phyloP scores from a whole-genome alignment of 192 early-diverging fungal species.

The Podila verticillata region DNA sequence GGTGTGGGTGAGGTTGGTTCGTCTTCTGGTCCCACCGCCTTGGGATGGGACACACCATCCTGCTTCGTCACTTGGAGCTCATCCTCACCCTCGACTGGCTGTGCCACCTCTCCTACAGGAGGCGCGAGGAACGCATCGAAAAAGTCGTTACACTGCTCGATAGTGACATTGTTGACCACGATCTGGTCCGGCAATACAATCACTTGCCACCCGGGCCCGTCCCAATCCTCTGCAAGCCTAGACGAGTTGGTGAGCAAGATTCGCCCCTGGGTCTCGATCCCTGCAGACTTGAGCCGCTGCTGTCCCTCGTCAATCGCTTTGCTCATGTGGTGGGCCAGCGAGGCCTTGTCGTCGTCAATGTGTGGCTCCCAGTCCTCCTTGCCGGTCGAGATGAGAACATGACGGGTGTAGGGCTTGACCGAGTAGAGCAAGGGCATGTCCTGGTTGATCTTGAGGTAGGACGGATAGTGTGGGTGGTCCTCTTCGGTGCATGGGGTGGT shows the following conservation, averaged over 20 bases:
- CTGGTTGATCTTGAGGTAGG: slow-evolving; percentile 60
- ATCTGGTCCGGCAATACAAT: slow-evolving; percentile 35
- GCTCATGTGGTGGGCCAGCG: slow-evolving; percentile 52
- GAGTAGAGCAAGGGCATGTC: slow-evolving; percentile 52
- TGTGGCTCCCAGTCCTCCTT: slow-evolving; percentile 58
- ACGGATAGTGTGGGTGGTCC: slow-evolving; percentile 57
- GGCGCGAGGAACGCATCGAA: slow-evolving; percentile 38
- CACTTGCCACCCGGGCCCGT: slow-evolving; percentile 43
- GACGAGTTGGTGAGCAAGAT: slow-evolving; percentile 35
- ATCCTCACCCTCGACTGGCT: background rate
- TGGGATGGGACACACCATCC: background rate
- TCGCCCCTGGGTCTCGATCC: background rate
- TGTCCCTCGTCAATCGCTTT: slow-evolving; percentile 38
- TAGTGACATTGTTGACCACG: slow-evolving; percentile 36
- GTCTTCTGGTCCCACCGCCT: background rate
- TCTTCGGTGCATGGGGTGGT: slow-evolving; percentile 27
- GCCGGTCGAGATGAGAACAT: slow-evolving; percentile 66
- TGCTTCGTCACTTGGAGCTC: background rate
- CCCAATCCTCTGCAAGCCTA: slow-evolving; percentile 31
- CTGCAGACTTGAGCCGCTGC: background rate
- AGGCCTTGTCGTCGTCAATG: slow-evolving; percentile 60
- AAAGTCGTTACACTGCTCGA: slow-evolving; percentile 40
- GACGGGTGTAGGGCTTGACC: slow-evolving; percentile 64
- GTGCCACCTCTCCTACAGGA: slow-evolving; percentile 4
- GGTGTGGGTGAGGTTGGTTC: background rate